phyloP scores from a whole-genome alignment of 192 early-diverging fungal genomes.

The Pecoramyces ruminantium region DNA sequence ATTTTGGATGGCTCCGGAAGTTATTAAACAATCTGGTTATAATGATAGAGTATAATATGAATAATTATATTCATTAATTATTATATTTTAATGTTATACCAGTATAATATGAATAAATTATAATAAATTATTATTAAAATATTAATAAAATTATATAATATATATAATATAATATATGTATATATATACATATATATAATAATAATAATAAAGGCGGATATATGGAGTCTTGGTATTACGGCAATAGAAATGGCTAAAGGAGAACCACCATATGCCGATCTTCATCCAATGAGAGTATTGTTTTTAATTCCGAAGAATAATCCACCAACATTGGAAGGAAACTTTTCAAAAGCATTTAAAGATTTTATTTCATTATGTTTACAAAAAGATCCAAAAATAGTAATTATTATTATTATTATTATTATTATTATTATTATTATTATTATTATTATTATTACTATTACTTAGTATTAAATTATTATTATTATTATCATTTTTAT shows the following conservation, averaged over 20 bases:
- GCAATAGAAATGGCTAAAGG: conserved; percentile 91
- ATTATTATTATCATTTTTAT: no score
- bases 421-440: no score
- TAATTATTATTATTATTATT: no score
- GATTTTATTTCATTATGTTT: conserved; percentile 79
- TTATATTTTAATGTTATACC: no score
- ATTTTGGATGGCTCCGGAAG: conserved; percentile 89
- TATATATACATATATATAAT: background rate
- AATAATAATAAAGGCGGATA: conserved; percentile 57
- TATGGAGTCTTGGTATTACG: conserved; percentile 95
- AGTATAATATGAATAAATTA: no score
- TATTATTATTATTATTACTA: no score
- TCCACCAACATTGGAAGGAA: conserved; percentile 61
- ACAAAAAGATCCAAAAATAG: conserved; percentile 54
- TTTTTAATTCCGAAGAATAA: conserved; percentile 84
- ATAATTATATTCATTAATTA: conserved; percentile 1
- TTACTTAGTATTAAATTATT: no score
- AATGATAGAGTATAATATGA: conserved; percentile 56
- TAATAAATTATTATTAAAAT: no score
- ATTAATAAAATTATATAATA: no score
- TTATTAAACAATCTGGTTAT: conserved; percentile 86
- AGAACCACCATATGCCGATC: conserved; percentile 77
- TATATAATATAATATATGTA: no score
- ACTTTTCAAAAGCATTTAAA: conserved; percentile 64
- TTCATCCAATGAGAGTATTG: conserved; percentile 88